A percentile compares a stretch with the other conserved stretches of the same genome.
Conservation (phyloP, 225 moss, liverwort and hornwort species). For the Asterella californica region DNA sequence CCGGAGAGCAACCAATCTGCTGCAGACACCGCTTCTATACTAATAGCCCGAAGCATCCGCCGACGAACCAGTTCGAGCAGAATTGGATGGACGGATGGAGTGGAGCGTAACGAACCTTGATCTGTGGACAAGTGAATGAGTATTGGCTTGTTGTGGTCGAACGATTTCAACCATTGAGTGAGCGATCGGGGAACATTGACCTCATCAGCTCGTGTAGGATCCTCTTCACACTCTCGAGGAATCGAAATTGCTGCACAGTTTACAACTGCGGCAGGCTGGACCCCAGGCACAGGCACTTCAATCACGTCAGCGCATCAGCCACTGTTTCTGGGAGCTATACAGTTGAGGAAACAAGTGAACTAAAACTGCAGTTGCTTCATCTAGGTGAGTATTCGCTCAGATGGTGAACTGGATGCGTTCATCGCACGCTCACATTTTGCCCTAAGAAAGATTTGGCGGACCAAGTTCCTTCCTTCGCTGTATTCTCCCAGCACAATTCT, state of each 20-base stretch:
- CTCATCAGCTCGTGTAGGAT: constrained; percentile 63
- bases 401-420: neutral
- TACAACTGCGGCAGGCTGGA: constrained; percentile 73
- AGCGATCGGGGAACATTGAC: constrained; percentile 78
- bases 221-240: constrained; percentile 86
- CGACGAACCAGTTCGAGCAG: too few relatives aligned
- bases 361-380: neutral
- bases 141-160: constrained; percentile 52
- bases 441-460: neutral
- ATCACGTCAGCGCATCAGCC: neutral
- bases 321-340: neutral
- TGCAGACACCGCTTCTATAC: too few relatives aligned
- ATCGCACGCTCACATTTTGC: neutral
- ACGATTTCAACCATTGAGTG: constrained; percentile 64
- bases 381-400: neutral
- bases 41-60: too few relatives aligned
- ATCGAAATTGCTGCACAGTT: constrained; percentile 88
- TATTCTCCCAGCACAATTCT: neutral
- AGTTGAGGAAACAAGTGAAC: neutral
- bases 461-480: too few relatives aligned
- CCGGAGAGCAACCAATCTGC: too few relatives aligned
- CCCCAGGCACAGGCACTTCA: constrained; percentile 6
- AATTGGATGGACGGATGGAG: neutral
- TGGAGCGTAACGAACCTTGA: constrained; percentile 53
- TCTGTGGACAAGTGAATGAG: constrained; percentile 93